phyloP scores from a whole-genome alignment of 306 rosid genomes.

The Cicer cuneatum region DNA sequence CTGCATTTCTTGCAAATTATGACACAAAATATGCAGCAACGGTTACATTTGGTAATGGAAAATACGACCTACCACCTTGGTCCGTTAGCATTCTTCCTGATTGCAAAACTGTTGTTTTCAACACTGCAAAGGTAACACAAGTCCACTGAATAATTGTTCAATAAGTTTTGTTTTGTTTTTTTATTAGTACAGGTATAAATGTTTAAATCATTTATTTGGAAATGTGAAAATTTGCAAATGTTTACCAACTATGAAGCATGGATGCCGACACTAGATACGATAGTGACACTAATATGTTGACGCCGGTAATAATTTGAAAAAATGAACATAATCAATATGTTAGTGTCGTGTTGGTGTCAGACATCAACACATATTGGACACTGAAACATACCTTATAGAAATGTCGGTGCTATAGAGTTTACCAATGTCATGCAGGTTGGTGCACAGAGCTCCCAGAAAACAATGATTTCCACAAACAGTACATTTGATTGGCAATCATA shows the following conservation, averaged over 20 bases:
- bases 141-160: not conserved
- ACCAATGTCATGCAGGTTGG: conserved; percentile 55
- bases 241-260: conserved; percentile 5
- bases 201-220: conserved; percentile 8
- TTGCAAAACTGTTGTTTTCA: conserved; percentile 72
- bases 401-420: too few species aligned
- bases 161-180: not conserved
- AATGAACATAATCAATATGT: too few species aligned
- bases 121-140: conserved; percentile 78
- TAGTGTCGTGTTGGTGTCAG: too few species aligned
- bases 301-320: too few species aligned
- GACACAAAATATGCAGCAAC: conserved; percentile 54
- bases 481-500: conserved; percentile 64
- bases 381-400: too few species aligned
- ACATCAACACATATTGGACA: too few species aligned
- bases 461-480: conserved; percentile 49
- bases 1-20: conserved; percentile 86
- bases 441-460: conserved; percentile 48
- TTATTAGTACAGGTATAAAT: not conserved
- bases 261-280: too few species aligned
- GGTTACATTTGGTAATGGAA: conserved; percentile 60
- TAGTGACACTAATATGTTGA: too few species aligned
- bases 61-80: conserved; percentile 81
- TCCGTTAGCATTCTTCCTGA: conserved; percentile 88
- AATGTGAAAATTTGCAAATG: conserved; percentile 4